Evolutionary conservation across 2,329 filamentous ascomycete species (phyloP).

Genomic region (Colletotrichum cereale): DNA sequence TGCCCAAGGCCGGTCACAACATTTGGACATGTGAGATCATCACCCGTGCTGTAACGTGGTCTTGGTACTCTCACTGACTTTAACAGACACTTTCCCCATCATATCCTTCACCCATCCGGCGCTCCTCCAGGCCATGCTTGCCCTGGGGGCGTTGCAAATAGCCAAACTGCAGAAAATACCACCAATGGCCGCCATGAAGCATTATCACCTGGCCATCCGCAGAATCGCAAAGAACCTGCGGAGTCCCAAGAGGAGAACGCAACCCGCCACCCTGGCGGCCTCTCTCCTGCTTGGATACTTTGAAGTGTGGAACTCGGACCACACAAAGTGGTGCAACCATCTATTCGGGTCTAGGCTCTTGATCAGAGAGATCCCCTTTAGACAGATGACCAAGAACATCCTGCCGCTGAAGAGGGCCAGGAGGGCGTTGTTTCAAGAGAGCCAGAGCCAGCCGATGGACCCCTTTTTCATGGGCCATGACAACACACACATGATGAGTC

Average conservation of each 20-base stretch:
- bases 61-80: constrained; percentile 32
- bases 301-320: constrained; percentile 94
- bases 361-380: constrained; percentile 84
- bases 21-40: constrained; percentile 72
- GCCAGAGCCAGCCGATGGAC: constrained; percentile 48
- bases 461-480: constrained; percentile 44
- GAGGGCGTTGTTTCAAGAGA: constrained; percentile 53
- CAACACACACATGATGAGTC: constrained; percentile 41
- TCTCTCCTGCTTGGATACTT: constrained; percentile 90
- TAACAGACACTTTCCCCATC: constrained; percentile 80
- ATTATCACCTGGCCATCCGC: constrained; percentile 89
- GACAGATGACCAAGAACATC: constrained; percentile 77
- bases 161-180: constrained; percentile 82
- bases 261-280: constrained; percentile 87
- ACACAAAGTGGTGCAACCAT: constrained; percentile 96
- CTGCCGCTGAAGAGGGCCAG: constrained; percentile 69
- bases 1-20: constrained; percentile 73
- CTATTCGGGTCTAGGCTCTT: constrained; percentile 86
- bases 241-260: constrained; percentile 75
- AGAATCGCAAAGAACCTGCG: constrained; percentile 82
- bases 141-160: constrained; percentile 88
- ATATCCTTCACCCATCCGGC: constrained; percentile 88
- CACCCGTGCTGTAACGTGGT: neutral
- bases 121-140: constrained; percentile 90
- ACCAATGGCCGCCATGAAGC: constrained; percentile 85